Conservation (phyloP, 306 rosid genomes). For the Pterocarpus macrocarpus region DNA sequence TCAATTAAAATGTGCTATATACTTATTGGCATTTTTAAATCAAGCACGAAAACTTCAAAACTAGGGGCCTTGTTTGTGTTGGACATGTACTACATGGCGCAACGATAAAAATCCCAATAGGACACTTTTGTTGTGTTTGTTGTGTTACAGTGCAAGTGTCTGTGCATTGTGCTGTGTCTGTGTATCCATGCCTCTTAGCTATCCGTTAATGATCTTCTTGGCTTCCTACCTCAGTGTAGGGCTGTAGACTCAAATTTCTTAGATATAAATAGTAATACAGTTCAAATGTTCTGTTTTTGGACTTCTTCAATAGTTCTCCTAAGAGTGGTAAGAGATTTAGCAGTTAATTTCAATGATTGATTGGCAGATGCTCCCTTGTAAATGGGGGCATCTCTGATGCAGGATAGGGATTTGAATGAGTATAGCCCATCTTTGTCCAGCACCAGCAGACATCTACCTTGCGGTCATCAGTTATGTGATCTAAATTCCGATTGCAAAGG, state of each 20-base stretch:
- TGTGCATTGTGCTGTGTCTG: background rate
- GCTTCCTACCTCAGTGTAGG: conserved; percentile 17
- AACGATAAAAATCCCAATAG: background rate
- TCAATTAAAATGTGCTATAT: conserved; percentile 11
- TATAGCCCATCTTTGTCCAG: conserved; percentile 77
- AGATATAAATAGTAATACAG: conserved; percentile 7
- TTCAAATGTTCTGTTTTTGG: background rate
- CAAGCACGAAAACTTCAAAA: background rate
- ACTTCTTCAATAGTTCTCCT: background rate
- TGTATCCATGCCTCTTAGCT: background rate
- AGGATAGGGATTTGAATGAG: conserved; percentile 88
- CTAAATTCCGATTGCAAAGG: conserved; percentile 60
- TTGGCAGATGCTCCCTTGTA: conserved; percentile 92
- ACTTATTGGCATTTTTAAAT: background rate
- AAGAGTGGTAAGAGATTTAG: conserved; percentile 68
- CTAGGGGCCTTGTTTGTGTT: conserved; percentile 6
- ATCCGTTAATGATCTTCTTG: conserved; percentile 34
- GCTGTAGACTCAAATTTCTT: background rate
- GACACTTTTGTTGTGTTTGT: background rate
- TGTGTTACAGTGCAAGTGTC: background rate
- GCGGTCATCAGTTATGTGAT: conserved; percentile 75
- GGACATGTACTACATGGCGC: background rate
- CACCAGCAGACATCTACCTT: conserved; percentile 77
- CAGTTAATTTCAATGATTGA: conserved; percentile 86
- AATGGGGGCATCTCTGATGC: conserved; percentile 93